Percentiles rank a stretch among this genome's conserved stretches.
Evolutionary conservation across 2,329 filamentous ascomycete genomes (phyloP).

Genomic region (Diaporthe sp.): DNA sequence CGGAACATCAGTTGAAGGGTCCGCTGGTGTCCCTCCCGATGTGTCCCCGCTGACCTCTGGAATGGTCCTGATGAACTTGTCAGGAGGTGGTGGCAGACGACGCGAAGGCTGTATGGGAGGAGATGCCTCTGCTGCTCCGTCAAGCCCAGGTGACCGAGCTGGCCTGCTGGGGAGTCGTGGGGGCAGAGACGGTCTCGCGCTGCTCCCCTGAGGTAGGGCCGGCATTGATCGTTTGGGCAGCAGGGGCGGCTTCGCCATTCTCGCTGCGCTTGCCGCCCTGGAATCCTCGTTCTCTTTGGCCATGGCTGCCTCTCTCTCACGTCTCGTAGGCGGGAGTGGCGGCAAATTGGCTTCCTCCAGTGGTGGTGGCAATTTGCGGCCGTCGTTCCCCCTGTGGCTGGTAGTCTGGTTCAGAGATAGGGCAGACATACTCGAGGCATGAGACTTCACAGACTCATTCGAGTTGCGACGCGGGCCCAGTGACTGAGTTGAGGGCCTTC

Average conservation of each 20-base stretch:
- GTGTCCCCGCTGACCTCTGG: constrained; percentile 47
- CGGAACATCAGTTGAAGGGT: constrained; percentile 54
- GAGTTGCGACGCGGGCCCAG: constrained; percentile 65
- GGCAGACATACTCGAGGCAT: constrained; percentile 67
- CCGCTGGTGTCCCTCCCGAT: constrained; percentile 38
- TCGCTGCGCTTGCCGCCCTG: constrained; percentile 45
- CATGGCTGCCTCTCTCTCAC: constrained; percentile 64
- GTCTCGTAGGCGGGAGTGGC: constrained; percentile 67
- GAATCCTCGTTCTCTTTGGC: constrained; percentile 53
- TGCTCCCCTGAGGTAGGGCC: constrained; percentile 50
- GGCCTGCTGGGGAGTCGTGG: constrained; percentile 67
- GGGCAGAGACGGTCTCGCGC: constrained; percentile 59
- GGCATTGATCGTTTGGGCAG: constrained; percentile 56
- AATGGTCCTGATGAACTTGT: constrained; percentile 50
- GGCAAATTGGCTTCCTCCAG: constrained; percentile 71
- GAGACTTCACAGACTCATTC: constrained; percentile 70
- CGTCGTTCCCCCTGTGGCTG: constrained; percentile 64
- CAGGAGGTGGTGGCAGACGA: constrained; percentile 56
- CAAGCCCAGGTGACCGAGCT: constrained; percentile 50
- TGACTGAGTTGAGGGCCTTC: constrained; percentile 62
- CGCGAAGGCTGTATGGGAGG: constrained; percentile 49
- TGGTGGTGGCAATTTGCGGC: constrained; percentile 68
- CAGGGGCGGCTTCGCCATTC: constrained; percentile 50
- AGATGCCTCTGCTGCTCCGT: constrained; percentile 71
- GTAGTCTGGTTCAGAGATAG: constrained; percentile 62